Evolutionary conservation across 1,284 basidiomycete species (phyloP).

Genomic region (Chalciporus piperatoides): DNA sequence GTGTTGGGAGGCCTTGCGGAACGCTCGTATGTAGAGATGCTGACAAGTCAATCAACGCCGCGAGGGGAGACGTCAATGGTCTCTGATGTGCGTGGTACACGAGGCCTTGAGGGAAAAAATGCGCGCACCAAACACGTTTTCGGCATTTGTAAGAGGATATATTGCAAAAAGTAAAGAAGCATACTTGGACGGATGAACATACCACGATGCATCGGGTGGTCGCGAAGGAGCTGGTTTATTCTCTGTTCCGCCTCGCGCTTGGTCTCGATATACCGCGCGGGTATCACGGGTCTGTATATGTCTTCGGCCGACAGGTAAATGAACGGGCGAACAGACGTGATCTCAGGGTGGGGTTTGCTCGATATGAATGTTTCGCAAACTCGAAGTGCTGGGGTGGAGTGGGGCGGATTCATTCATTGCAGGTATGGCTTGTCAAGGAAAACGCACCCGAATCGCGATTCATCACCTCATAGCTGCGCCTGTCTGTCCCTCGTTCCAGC

Average conservation of each 20-base stretch:
- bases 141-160: conserved; percentile 11
- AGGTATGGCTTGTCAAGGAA: conserved; percentile 6
- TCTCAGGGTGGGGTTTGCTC: conserved; percentile 36
- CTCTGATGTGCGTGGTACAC: conserved; percentile 95
- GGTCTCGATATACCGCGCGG: conserved; percentile 80
- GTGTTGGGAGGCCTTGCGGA: conserved; percentile 59
- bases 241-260: conserved; percentile 85
- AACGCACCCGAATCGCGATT: conserved; percentile 88
- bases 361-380: conserved; percentile 72
- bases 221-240: conserved; percentile 51
- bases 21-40: conserved; percentile 58
- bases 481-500: conserved; percentile 44
- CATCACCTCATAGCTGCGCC: conserved; percentile 64
- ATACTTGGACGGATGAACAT: conserved; percentile 84
- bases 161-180: conserved; percentile 29
- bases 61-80: conserved; percentile 83
- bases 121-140: conserved; percentile 13
- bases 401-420: conserved; percentile 14
- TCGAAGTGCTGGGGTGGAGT: conserved; percentile 51
- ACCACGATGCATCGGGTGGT: conserved; percentile 49
- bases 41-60: conserved; percentile 81
- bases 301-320: conserved; percentile 95
- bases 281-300: conserved; percentile 83
- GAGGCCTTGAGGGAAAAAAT: conserved; percentile 53
- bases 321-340: conserved; percentile 60